These are phyloP conservation scores for Suillus alpinus DNA, from an alignment of 768 basidiomycete species.

Conservation along the genomic window DNA sequence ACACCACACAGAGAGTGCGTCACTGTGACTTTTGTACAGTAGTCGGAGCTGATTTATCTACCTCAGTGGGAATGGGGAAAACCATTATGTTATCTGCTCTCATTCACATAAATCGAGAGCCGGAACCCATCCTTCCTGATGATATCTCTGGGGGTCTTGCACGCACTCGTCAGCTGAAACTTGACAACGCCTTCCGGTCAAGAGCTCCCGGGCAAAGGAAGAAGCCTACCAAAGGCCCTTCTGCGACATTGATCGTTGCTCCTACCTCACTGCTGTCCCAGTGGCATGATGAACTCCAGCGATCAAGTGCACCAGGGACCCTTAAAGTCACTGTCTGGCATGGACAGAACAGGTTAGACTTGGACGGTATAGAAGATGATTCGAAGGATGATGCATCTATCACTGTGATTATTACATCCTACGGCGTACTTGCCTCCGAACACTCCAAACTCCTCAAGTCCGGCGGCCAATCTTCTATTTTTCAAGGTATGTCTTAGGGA, in stretches of 20 bases:
- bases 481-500: conserved; percentile 54
- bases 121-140: conserved; percentile 36
- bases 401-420: conserved; percentile 87
- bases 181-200: conserved; percentile 62
- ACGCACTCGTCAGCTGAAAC: conserved; percentile 56
- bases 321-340: conserved; percentile 79
- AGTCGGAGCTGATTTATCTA: conserved; percentile 6
- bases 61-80: conserved; percentile 91
- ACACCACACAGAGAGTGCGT: conserved; percentile 47
- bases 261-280: conserved; percentile 90
- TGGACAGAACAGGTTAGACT: conserved; percentile 77
- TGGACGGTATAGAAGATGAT: conserved; percentile 59
- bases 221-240: conserved; percentile 31
- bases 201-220: conserved; percentile 31
- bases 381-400: conserved; percentile 50
- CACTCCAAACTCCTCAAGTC: conserved; percentile 68
- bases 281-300: conserved; percentile 89
- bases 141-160: conserved; percentile 24
- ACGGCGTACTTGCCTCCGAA: conserved; percentile 89
- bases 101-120: conserved; percentile 71
- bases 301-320: conserved; percentile 72
- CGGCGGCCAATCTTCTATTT: conserved; percentile 53
- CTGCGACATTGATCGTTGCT: conserved; percentile 86
- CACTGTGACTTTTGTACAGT: conserved; percentile 3
- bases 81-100: conserved; percentile 91